Evolutionary conservation across 2,329 filamentous ascomycete species (phyloP).

Genomic region (Cercospora zeina): DNA sequence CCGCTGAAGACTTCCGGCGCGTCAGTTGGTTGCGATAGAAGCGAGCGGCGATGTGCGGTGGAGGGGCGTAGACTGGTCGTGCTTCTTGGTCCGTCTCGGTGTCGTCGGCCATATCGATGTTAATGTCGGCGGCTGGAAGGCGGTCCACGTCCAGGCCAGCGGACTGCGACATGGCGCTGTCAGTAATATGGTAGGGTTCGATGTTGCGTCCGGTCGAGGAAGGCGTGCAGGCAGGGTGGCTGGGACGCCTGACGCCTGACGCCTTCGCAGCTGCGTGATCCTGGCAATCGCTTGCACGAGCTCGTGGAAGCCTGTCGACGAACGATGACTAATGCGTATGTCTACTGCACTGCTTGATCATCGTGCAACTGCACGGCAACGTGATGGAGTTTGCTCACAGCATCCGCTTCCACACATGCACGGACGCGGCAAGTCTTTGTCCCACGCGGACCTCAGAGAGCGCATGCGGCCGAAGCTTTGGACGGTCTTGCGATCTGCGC

Average conservation of each 20-base stretch:
- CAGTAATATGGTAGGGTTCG: conserved; percentile 12
- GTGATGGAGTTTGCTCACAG: neutral
- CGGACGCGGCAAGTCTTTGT: conserved; percentile 7
- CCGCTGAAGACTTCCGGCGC: conserved; percentile 70
- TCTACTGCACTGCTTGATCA: neutral
- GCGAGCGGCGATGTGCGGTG: conserved; percentile 73
- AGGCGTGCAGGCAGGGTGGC: neutral
- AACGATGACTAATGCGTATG: neutral
- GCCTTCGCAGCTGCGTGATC: conserved; percentile 10
- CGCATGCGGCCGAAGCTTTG: conserved; percentile 13
- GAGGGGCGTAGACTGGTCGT: conserved; percentile 59
- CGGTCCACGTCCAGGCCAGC: conserved; percentile 8
- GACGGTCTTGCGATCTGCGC: conserved; percentile 8
- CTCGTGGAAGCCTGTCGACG: conserved; percentile 16
- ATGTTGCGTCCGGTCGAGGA: too few relatives aligned
- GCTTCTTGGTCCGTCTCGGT: conserved; percentile 24
- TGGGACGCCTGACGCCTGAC: conserved; percentile 14
- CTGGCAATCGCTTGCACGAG: conserved; percentile 13
- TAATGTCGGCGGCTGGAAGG: conserved; percentile 2
- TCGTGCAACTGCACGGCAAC: neutral
- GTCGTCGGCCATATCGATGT: conserved; percentile 21
- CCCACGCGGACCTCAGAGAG: conserved; percentile 1
- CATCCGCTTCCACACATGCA: conserved; percentile 7
- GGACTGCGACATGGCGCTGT: conserved; percentile 18
- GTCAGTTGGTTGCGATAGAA: conserved; percentile 66